Evolutionary conservation across 148 eudicot genomes (phyloP).

Genomic region (Rheum nobile): DNA sequence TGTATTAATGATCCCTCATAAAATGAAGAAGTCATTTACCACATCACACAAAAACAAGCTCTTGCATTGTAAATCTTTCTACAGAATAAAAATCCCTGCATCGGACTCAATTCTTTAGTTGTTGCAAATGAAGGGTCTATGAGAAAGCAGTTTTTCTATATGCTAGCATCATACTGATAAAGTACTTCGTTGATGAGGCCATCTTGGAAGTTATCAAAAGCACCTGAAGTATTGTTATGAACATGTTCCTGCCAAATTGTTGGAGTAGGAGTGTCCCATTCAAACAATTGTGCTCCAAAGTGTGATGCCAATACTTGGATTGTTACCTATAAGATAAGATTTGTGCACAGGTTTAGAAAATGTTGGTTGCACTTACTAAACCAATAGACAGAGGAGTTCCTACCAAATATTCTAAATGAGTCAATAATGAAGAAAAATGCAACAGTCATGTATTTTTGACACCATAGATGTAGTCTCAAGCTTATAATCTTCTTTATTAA

Average conservation of each 20-base stretch:
- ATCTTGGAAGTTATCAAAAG: not conserved
- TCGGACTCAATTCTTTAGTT: not conserved
- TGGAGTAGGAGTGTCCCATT: conserved; percentile 96
- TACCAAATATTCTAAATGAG: not conserved
- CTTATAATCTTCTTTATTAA: not conserved
- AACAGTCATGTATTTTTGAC: not conserved
- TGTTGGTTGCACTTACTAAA: not conserved
- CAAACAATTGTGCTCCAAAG: conserved; percentile 55
- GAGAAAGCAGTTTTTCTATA: not conserved
- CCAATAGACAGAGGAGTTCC: not conserved
- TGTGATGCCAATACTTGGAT: conserved; percentile 65
- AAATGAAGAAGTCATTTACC: not conserved
- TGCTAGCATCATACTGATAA: not conserved
- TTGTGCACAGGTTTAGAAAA: not conserved
- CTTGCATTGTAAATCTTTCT: not conserved
- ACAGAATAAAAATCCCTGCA: not conserved
- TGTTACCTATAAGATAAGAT: conserved; percentile 47
- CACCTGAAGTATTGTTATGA: conserved; percentile 65
- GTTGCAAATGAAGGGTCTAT: not conserved
- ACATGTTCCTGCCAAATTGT: conserved; percentile 92
- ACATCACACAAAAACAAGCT: not conserved
- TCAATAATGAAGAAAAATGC: not conserved
- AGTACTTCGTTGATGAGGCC: not conserved
- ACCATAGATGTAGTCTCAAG: not conserved
- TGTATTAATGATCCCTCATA: not conserved